Evolutionary conservation across 176 grass and related monocot genomes (phyloP).

Genomic region (Musa itinerans): DNA sequence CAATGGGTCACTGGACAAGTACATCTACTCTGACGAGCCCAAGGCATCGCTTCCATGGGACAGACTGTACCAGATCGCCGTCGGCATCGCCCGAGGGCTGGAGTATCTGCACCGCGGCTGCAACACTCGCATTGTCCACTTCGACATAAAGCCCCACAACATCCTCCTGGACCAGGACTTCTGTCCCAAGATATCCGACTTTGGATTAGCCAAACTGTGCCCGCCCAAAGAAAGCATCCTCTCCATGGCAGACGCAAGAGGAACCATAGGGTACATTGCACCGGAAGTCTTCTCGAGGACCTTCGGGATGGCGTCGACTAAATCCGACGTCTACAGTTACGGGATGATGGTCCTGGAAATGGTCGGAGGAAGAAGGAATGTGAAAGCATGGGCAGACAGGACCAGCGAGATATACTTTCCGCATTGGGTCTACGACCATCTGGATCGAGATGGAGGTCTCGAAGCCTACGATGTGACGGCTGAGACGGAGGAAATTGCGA

Average conservation of each 20-base stretch:
- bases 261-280: conserved; percentile 59
- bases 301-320: conserved; percentile 41
- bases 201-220: conserved; percentile 55
- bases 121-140: conserved; percentile 53
- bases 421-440: conserved; percentile 44
- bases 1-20: conserved; percentile 52
- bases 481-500: conserved; percentile 24
- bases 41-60: conserved; percentile 23
- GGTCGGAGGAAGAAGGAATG: conserved; percentile 31
- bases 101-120: conserved; percentile 45
- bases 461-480: conserved; percentile 3
- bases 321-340: conserved; percentile 66
- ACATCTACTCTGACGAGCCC: conserved; percentile 36
- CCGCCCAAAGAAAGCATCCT: conserved; percentile 38
- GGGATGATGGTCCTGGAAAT: conserved; percentile 60
- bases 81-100: conserved; percentile 40
- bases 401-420: conserved; percentile 29
- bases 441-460: conserved; percentile 21
- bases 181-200: conserved; percentile 57
- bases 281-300: conserved; percentile 56
- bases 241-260: conserved; percentile 40
- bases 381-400: background rate
- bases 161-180: conserved; percentile 48
- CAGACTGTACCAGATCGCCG: conserved; percentile 47
- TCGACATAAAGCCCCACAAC: conserved; percentile 71